phyloP scores from a whole-genome alignment of 1,284 basidiomycete genomes.

The Prillingera fragicola region DNA sequence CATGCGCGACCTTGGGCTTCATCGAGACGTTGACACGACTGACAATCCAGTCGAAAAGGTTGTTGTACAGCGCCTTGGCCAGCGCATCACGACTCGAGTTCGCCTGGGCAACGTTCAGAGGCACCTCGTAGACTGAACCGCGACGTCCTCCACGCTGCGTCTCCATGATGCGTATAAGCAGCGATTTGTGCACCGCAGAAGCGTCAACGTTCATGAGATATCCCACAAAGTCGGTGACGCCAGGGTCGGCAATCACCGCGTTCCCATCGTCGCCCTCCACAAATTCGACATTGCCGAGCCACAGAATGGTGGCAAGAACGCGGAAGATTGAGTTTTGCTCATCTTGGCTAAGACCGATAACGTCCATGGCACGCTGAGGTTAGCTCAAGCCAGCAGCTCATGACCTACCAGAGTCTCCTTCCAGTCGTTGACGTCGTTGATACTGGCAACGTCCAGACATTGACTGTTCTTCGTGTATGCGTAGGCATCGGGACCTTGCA shows the following conservation, averaged over 20 bases:
- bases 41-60: constrained; percentile 99
- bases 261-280: constrained; percentile 85
- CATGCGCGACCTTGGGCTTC: constrained; percentile 69
- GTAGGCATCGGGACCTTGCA: constrained; percentile 97
- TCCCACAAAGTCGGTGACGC: constrained; percentile 90
- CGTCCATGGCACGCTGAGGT: constrained; percentile 78
- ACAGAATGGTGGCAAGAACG: constrained; percentile 86
- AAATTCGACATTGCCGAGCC: constrained; percentile 95
- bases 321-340: constrained; percentile 93
- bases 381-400: neutral
- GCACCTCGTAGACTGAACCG: constrained; percentile 95
- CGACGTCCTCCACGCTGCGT: constrained; percentile 85
- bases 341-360: constrained; percentile 74
- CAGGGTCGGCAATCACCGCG: constrained; percentile 70
- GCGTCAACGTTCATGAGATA: constrained; percentile 89
- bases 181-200: constrained; percentile 72
- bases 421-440: constrained; percentile 85
- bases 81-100: constrained; percentile 83
- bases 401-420: constrained; percentile 71
- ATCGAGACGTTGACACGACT: constrained; percentile 92
- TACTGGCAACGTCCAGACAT: constrained; percentile 85
- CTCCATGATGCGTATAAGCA: constrained; percentile 84
- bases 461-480: constrained; percentile 87
- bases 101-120: constrained; percentile 90
- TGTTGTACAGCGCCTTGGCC: constrained; percentile 96